Evolutionary conservation across 768 basidiomycete species (phyloP).

Genomic region (Suillus subaureus): DNA sequence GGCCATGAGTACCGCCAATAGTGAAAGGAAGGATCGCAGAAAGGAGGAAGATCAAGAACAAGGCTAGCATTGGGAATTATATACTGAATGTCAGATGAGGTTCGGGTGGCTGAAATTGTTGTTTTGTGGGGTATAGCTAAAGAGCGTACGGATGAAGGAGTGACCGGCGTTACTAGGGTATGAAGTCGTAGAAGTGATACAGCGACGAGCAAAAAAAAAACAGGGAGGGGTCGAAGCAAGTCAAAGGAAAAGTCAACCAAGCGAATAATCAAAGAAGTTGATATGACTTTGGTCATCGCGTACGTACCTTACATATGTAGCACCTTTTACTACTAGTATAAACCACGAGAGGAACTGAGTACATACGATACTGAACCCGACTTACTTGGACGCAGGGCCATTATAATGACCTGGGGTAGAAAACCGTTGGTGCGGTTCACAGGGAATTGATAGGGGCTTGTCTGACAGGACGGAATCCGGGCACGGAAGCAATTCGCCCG

Average conservation of each 20-base stretch:
- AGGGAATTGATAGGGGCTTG: not conserved
- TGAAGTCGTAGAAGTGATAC: not conserved
- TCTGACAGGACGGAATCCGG: not conserved
- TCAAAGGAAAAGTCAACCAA: not conserved
- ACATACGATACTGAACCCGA: not conserved
- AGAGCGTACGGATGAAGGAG: not conserved
- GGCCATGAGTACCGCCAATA: conserved; percentile 26
- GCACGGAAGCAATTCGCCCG: not conserved
- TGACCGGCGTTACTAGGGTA: not conserved
- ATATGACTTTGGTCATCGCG: not conserved
- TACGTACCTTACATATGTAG: conserved; percentile 1
- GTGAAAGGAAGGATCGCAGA: conserved; percentile 38
- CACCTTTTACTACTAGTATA: not conserved
- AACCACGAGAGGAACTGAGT: not conserved
- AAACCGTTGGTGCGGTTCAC: not conserved
- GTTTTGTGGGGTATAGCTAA: not conserved
- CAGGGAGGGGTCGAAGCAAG: not conserved
- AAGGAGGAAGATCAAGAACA: conserved; percentile 36
- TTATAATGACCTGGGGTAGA: not conserved
- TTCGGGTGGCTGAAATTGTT: not conserved
- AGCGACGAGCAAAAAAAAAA: not conserved
- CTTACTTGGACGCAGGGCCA: not conserved
- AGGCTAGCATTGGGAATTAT: conserved; percentile 20
- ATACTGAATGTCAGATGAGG: not conserved
- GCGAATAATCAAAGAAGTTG: not conserved